These are phyloP conservation scores for Yamadazyma mexicana DNA, from an alignment of 1,139 yeast species.

Conservation along the genomic window DNA sequence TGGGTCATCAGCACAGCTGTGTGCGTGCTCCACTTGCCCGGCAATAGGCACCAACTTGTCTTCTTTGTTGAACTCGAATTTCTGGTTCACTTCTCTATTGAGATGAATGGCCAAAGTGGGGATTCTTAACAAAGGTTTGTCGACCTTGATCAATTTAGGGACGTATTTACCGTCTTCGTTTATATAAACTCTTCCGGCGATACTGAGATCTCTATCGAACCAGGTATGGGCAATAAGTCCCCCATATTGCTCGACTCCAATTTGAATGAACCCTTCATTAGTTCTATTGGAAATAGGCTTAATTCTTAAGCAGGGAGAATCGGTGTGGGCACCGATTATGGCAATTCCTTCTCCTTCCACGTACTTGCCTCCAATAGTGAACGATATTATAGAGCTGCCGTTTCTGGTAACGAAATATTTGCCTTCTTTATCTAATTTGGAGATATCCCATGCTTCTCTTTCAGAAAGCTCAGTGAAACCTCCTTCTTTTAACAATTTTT, in stretches of 20 bases:
- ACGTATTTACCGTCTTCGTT: conserved; percentile 47
- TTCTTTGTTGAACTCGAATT: conserved; percentile 89
- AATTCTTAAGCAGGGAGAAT: conserved; percentile 87
- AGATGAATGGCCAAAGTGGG: conserved; percentile 95
- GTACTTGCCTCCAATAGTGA: conserved; percentile 75
- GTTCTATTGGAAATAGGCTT: conserved; percentile 83
- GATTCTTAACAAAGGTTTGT: conserved; percentile 82
- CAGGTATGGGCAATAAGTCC: conserved; percentile 92
- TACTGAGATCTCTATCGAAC: conserved; percentile 90
- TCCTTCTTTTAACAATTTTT: conserved; percentile 49
- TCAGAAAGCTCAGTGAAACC: conserved; percentile 79
- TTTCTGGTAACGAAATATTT: conserved; percentile 85
- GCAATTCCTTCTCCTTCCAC: conserved; percentile 82
- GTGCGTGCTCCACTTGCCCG: conserved; percentile 50
- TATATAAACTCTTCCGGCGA: conserved; percentile 88
- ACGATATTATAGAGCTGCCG: conserved; percentile 85
- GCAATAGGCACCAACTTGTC: conserved; percentile 84
- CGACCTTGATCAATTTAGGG: conserved; percentile 73
- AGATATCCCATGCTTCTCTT: conserved; percentile 60
- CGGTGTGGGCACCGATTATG: conserved; percentile 93
- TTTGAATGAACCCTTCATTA: conserved; percentile 78
- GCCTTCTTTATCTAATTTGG: conserved; percentile 48
- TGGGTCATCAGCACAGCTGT: conserved; percentile 48
- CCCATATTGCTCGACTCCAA: conserved; percentile 94
- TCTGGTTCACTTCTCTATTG: conserved; percentile 70